Conservation (phyloP, 306 rosid species). For the Corylus avellana region DNA sequence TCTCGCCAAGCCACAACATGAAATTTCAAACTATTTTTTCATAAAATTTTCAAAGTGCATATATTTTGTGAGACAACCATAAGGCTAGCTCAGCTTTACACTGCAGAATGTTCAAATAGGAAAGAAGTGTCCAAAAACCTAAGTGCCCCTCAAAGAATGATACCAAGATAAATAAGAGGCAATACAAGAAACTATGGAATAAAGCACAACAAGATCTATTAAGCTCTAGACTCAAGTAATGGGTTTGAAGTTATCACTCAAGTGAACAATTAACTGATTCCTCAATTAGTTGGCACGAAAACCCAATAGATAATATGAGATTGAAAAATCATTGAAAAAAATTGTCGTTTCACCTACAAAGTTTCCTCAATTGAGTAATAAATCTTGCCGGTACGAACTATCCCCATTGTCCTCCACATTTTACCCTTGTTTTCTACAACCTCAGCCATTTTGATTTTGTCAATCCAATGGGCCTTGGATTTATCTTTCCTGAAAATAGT, state of each 20-base stretch:
- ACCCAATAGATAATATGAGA: background rate
- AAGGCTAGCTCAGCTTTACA: background rate
- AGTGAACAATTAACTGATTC: background rate
- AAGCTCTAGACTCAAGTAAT: background rate
- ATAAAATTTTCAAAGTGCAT: background rate
- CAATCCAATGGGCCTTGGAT: conserved; percentile 63
- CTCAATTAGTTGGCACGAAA: background rate
- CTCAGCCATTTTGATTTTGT: conserved; percentile 67
- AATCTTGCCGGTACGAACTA: conserved; percentile 51
- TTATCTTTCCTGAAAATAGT: conserved; percentile 38
- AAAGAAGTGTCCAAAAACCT: background rate
- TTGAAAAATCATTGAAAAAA: conserved; percentile 5
- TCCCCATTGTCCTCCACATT: conserved; percentile 71
- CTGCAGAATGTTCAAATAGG: background rate
- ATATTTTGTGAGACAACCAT: background rate
- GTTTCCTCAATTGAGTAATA: conserved; percentile 76
- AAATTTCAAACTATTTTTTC: background rate
- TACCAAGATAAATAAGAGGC: background rate
- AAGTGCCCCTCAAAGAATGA: background rate
- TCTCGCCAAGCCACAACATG: background rate
- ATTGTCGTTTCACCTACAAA: conserved; percentile 54
- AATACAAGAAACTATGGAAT: background rate
- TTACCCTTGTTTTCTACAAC: conserved; percentile 61
- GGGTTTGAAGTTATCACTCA: background rate
- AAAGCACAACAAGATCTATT: background rate